These are phyloP conservation scores for Chloranthus sessilifolius DNA, from an alignment of 164 flowering plant genomes.

Conservation along the genomic window DNA sequence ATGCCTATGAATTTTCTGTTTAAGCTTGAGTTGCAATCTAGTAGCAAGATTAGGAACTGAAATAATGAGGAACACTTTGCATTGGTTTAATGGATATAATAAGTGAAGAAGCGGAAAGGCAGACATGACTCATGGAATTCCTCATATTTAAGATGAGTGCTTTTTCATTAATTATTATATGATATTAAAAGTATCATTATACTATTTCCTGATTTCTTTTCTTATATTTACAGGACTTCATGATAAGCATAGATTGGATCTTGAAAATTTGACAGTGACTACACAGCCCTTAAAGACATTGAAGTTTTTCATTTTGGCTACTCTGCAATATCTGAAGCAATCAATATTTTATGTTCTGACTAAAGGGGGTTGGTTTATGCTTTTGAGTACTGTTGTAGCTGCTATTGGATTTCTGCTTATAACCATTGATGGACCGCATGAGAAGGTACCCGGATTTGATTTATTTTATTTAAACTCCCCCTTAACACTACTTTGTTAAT, in stretches of 20 bases:
- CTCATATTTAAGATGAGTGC: too few relatives aligned
- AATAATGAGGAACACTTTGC: too few relatives aligned
- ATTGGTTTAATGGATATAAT: too few relatives aligned
- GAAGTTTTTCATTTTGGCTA: conserved; percentile 55
- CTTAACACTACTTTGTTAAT: background rate
- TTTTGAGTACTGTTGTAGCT: conserved; percentile 26
- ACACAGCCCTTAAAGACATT: conserved; percentile 63
- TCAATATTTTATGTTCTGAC: conserved; percentile 50
- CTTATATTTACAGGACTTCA: conserved; percentile 41
- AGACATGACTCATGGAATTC: too few relatives aligned
- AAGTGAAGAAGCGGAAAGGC: too few relatives aligned
- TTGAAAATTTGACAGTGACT: conserved; percentile 61
- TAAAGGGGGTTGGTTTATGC: conserved; percentile 65
- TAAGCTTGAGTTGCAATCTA: too few relatives aligned
- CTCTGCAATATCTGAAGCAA: conserved; percentile 37
- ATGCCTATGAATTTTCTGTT: too few relatives aligned
- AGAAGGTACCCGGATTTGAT: conserved; percentile 45
- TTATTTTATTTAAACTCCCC: background rate
- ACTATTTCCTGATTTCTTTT: too few relatives aligned
- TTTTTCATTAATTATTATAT: too few relatives aligned
- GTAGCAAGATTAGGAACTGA: too few relatives aligned
- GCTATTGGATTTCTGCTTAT: conserved; percentile 38
- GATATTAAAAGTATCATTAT: too few relatives aligned
- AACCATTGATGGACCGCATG: conserved; percentile 71
- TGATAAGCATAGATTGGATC: conserved; percentile 49